Evolutionary conservation across 176 grass and related monocot genomes (phyloP), one percentile per base, ranked within the genome.

Genomic region (Microstegium vimineum): DNA sequence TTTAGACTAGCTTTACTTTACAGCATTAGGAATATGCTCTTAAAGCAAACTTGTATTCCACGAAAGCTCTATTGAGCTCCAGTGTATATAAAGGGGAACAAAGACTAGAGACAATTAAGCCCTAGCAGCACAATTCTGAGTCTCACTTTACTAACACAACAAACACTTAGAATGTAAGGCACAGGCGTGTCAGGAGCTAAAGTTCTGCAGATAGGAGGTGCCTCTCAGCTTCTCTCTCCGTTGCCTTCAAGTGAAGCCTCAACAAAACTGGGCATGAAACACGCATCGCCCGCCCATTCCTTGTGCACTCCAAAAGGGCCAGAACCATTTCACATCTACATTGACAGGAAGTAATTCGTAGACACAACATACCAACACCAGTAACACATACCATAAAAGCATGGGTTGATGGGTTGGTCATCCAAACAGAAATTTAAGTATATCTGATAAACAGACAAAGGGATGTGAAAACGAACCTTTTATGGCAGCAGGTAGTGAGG

Each of bases 171-270:
- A 45, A 78, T 73, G 56, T 34, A 73, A 74, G 84, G 18, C 23
- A 79, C 68, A 22, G 59, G 41, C 66, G 47, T 86, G 47, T 7
- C 23, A 74, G 59, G 60, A 68, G 36, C 83, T 60, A 82, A 78
- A 86, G 65, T 82, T 78, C 4, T 79, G 74, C 16, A 52, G 83
- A 79, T 78, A 27, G n/a, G 80, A 79, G 62, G 79, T 82, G 79
- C 3, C 67, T 82, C 59, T 86, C 83, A 32, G 56, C 46, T 67
- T 33, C 37, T 65, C 22, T 28, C 71, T 28, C 12, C 4, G 17
- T 86, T 79, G 84, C 84, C 74, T 74, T 83, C 74, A 47, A 83
- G 68, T 83, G 80, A 86, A 90, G 84, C 30, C 60, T 90, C 67
- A 4, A 67, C 46, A 81, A 81, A 49, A 81, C 54, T 0, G 0